phyloP scores from a whole-genome alignment of 202 grass and related monocot species.

The Schoenoplectus triqueter region DNA sequence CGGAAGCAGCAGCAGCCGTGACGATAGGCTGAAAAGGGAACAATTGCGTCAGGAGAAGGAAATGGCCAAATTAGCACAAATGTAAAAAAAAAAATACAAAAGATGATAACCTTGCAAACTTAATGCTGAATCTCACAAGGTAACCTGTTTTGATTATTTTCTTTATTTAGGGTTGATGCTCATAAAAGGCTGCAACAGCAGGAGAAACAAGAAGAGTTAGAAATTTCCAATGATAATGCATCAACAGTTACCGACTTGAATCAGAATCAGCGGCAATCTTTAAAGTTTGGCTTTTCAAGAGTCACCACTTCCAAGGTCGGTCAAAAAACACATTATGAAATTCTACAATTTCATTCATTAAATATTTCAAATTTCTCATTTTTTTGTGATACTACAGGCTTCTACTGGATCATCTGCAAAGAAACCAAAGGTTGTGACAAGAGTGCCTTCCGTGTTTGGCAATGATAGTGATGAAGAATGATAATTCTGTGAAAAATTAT shows the following conservation, averaged over 20 bases:
- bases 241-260: slow-evolving; percentile 37
- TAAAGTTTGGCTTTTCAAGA: slow-evolving; percentile 96
- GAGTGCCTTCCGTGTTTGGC: slow-evolving; percentile 74
- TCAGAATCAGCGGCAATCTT: slow-evolving; percentile 69
- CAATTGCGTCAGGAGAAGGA: slow-evolving; percentile 94
- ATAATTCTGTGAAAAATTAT: slow-evolving; percentile 30
- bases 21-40: slow-evolving; percentile 89
- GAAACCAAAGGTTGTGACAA: slow-evolving; percentile 67
- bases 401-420: slow-evolving; percentile 51
- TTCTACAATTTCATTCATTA: background rate
- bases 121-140: slow-evolving; percentile 5
- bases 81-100: slow-evolving; percentile 50
- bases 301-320: slow-evolving; percentile 64
- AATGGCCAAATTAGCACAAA: slow-evolving; percentile 88
- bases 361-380: slow-evolving; percentile 25
- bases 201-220: slow-evolving; percentile 60
- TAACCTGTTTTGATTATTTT: slow-evolving; percentile 42
- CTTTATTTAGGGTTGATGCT: slow-evolving; percentile 62
- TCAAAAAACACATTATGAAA: slow-evolving; percentile 16
- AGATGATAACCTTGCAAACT: background rate
- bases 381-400: slow-evolving; percentile 46
- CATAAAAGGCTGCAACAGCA: slow-evolving; percentile 70
- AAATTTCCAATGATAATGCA: slow-evolving; percentile 36
- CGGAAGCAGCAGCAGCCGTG: slow-evolving; percentile 64
- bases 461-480: slow-evolving; percentile 75